These are phyloP conservation scores for Hyaloscypha bicolor DNA, from an alignment of 495 filamentous ascomycete genomes.

Conservation along the genomic window DNA sequence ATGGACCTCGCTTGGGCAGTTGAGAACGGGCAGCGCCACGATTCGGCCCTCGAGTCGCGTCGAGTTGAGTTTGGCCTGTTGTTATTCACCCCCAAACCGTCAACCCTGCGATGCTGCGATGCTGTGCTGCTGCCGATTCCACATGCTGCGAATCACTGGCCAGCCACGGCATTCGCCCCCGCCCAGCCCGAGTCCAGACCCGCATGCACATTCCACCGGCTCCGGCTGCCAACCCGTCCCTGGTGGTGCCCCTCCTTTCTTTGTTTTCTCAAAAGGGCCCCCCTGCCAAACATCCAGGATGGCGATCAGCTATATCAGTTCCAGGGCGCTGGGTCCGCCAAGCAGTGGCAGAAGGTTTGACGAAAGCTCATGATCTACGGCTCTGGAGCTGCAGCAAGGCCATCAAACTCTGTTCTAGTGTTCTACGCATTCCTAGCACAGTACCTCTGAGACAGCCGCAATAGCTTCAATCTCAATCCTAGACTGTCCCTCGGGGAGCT, in stretches of 20 bases:
- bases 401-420: no score
- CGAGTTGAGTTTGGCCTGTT: no score
- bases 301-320: neutral
- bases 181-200: neutral
- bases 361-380: neutral
- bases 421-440: neutral
- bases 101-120: no score
- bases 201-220: neutral
- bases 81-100: no score
- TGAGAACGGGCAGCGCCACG: no score
- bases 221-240: no score
- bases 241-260: no score
- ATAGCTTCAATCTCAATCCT: neutral
- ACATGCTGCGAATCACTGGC: no score
- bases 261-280: constrained; percentile 1
- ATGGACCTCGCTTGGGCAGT: no score
- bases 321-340: constrained; percentile 4
- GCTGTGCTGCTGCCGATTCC: no score
- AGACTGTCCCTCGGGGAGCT: neutral
- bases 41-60: no score
- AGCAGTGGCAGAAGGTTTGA: neutral
- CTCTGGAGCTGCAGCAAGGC: no score
- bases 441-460: neutral
- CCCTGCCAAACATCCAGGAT: constrained; percentile 4
- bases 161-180: neutral